Conservation (phyloP, 2,329 filamentous ascomycete species). For the Elsinoe australis region DNA sequence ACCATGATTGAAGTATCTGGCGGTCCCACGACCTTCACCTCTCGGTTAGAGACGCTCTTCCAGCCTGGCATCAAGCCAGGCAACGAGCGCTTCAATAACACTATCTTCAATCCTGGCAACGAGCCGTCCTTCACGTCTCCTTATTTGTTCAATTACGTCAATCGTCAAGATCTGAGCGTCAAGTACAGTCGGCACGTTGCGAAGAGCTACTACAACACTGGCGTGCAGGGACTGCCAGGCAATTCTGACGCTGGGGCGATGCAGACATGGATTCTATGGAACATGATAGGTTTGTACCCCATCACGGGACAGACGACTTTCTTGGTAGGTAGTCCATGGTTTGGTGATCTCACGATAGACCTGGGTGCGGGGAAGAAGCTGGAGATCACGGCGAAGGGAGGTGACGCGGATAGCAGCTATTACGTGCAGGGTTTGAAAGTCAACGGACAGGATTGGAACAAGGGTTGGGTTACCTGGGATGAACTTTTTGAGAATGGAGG, state of each 20-base stretch:
- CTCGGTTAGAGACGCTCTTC: slow-evolving; percentile 56
- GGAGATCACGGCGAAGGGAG: slow-evolving; percentile 47
- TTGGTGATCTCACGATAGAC: slow-evolving; percentile 51
- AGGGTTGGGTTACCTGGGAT: slow-evolving; percentile 58
- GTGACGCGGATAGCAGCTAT: slow-evolving; percentile 38
- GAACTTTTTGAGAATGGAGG: slow-evolving; percentile 59
- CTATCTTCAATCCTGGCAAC: slow-evolving; percentile 28
- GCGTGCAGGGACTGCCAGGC: slow-evolving; percentile 27
- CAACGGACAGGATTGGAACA: slow-evolving; percentile 56
- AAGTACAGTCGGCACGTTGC: slow-evolving; percentile 23
- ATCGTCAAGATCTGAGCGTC: slow-evolving; percentile 29
- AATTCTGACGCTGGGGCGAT: slow-evolving; percentile 31
- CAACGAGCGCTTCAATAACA: slow-evolving; percentile 30
- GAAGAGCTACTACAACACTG: slow-evolving; percentile 27
- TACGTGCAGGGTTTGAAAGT: slow-evolving; percentile 61
- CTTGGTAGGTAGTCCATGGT: slow-evolving; percentile 49
- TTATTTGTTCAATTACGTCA: slow-evolving; percentile 30
- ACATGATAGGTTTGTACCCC: slow-evolving; percentile 31
- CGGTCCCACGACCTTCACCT: slow-evolving; percentile 48
- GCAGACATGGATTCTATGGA: slow-evolving; percentile 28
- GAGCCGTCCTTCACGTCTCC: slow-evolving; percentile 30
- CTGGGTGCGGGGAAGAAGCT: slow-evolving; percentile 50
- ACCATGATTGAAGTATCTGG: slow-evolving; percentile 49
- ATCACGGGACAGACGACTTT: slow-evolving; percentile 28
- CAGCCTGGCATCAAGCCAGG: slow-evolving; percentile 39